Evolutionary conservation across 139 green algal species (phyloP).

Genomic region (Mesotaenium endlicherianum): DNA sequence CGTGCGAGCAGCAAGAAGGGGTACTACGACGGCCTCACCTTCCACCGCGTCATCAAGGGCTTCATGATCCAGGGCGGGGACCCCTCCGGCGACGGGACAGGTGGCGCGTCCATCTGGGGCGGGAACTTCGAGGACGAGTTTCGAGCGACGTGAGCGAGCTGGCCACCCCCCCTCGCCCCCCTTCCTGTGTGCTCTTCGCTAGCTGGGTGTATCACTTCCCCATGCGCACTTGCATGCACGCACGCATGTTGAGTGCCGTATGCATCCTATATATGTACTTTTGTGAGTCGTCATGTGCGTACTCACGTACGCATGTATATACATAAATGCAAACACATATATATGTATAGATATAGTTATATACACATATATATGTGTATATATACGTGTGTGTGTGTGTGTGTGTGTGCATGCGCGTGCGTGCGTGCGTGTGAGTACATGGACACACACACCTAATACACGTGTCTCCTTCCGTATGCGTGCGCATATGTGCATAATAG

Average conservation of each 20-base stretch:
- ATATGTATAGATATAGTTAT: not conserved
- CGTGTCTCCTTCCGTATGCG: no score
- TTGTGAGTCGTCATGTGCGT: not conserved
- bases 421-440: no score
- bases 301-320: not conserved
- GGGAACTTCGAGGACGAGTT: conserved; percentile 31
- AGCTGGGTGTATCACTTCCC: not conserved
- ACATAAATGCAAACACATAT: not conserved
- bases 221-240: not conserved
- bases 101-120: conserved; percentile 32
- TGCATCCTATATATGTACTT: not conserved
- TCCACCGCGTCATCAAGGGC: conserved; percentile 68
- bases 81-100: conserved; percentile 23
- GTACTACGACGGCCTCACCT: conserved; percentile 89
- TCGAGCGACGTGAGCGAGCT: no score
- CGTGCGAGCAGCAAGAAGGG: conserved; percentile 50
- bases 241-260: not conserved
- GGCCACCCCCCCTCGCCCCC: no score
- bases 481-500: no score
- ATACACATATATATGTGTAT: not conserved
- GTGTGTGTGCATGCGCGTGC: no score
- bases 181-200: not conserved
- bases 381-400: not conserved
- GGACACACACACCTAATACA: no score
- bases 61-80: conserved; percentile 57